Percentiles rank a stretch among this genome's conserved stretches.
Evolutionary conservation across 345 rosid species (phyloP).

Genomic region (Garcia nutans): DNA sequence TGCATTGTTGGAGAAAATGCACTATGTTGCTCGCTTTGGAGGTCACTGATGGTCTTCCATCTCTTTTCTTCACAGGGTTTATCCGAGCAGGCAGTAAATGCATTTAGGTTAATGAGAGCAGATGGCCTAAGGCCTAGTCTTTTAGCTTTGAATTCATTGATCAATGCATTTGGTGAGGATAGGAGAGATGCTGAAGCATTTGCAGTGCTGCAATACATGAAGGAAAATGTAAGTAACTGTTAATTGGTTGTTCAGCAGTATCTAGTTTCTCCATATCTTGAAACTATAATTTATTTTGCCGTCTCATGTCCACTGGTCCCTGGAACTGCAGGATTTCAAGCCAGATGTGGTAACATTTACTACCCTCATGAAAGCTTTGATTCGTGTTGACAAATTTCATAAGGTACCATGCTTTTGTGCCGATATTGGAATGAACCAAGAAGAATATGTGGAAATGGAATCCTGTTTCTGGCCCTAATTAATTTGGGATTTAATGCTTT

Average conservation of each 20-base stretch:
- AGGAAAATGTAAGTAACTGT: constrained; percentile 61
- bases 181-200: constrained; percentile 91
- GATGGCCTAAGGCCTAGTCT: constrained; percentile 88
- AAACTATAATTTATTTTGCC: constrained; percentile 4
- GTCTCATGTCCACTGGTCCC: constrained; percentile 29
- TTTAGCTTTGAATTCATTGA: constrained; percentile 84
- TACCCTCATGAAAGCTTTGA: constrained; percentile 88
- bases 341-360: constrained; percentile 97
- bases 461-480: too few species aligned
- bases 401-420: constrained; percentile 44
- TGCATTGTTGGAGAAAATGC: too few species aligned
- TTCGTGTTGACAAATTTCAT: constrained; percentile 79
- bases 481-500: too few species aligned
- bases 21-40: background rate
- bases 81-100: constrained; percentile 86
- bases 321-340: constrained; percentile 63
- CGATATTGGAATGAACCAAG: background rate
- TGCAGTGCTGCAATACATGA: constrained; percentile 89
- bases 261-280: background rate
- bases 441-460: too few species aligned
- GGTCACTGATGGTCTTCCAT: background rate
- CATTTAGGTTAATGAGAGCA: constrained; percentile 76
- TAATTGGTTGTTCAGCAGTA: background rate
- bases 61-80: constrained; percentile 62
- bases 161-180: constrained; percentile 96